A percentile compares a stretch with the other conserved stretches of the same genome.
These are phyloP conservation scores for Botryotinia globosa DNA, from an alignment of 2,329 filamentous ascomycete species.

Conservation along the genomic window DNA sequence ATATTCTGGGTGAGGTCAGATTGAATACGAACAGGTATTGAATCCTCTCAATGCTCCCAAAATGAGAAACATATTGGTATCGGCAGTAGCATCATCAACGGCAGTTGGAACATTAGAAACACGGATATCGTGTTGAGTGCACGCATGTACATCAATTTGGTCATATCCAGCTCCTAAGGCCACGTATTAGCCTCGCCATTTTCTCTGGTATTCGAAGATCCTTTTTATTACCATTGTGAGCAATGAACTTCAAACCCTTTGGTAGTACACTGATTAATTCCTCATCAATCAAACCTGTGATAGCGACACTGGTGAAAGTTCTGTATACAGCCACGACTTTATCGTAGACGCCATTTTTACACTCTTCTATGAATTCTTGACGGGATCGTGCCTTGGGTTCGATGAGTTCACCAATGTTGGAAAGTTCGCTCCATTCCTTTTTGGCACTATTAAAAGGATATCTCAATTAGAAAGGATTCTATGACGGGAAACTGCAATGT, in stretches of 20 bases:
- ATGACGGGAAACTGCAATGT: constrained; percentile 2
- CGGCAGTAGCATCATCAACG: constrained; percentile 80
- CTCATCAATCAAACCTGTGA: constrained; percentile 68
- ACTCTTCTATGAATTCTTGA: constrained; percentile 66
- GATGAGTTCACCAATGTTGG: constrained; percentile 62
- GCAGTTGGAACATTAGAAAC: constrained; percentile 82
- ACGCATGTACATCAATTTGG: constrained; percentile 71
- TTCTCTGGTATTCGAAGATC: neutral
- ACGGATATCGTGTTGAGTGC: constrained; percentile 61
- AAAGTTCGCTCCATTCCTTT: constrained; percentile 60
- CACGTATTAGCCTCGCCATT: neutral
- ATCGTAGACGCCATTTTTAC: constrained; percentile 61
- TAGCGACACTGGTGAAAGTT: constrained; percentile 61
- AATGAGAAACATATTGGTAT: constrained; percentile 76
- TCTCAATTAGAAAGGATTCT: neutral
- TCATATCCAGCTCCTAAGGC: constrained; percentile 76
- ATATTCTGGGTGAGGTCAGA: neutral
- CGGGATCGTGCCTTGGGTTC: constrained; percentile 59
- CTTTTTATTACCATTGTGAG: constrained; percentile 53
- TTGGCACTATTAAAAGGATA: constrained; percentile 54
- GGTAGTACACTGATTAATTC: constrained; percentile 63
- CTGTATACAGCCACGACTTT: constrained; percentile 65
- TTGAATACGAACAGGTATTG: constrained; percentile 45
- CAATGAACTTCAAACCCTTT: constrained; percentile 54
- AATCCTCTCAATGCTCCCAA: constrained; percentile 76